A percentile compares a stretch with the other conserved stretches of the same genome.
phyloP scores from a whole-genome alignment of 306 rosid genomes.

The Lithocarpus polystachyus region DNA sequence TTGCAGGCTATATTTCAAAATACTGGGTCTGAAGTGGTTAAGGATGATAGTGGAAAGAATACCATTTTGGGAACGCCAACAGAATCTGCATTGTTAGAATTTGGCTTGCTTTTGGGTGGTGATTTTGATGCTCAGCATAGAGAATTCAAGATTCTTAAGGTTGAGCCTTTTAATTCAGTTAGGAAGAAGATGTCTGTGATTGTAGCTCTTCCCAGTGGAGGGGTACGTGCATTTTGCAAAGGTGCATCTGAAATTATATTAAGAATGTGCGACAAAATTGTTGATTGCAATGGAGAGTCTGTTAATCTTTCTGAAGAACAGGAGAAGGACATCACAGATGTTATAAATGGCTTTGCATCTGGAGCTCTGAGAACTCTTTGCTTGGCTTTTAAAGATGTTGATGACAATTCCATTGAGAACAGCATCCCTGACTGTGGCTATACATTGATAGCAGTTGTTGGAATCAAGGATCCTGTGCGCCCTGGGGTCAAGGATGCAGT shows the following conservation, averaged over 20 bases:
- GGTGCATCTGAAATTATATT: slow-evolving; percentile 94
- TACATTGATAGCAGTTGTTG: slow-evolving; percentile 74
- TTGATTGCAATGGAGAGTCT: slow-evolving; percentile 59
- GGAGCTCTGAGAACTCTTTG: slow-evolving; percentile 95
- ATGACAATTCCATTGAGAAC: slow-evolving; percentile 22
- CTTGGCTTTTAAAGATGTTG: slow-evolving; percentile 69
- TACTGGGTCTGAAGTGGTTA: slow-evolving; percentile 72
- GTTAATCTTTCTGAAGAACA: slow-evolving; percentile 50
- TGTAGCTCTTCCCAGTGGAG: slow-evolving; percentile 60
- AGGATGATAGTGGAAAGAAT: slow-evolving; percentile 57
- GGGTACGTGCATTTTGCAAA: slow-evolving; percentile 76
- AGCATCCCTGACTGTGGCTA: slow-evolving; percentile 63
- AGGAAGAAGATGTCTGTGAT: slow-evolving; percentile 95
- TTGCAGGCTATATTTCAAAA: slow-evolving; percentile 79
- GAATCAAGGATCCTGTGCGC: slow-evolving; percentile 96
- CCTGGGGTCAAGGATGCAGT: slow-evolving; percentile 88
- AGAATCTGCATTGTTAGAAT: slow-evolving; percentile 77
- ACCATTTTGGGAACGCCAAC: slow-evolving; percentile 84
- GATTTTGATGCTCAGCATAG: slow-evolving; percentile 50
- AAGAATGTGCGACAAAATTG: slow-evolving; percentile 58
- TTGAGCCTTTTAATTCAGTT: slow-evolving; percentile 90
- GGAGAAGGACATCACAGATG: slow-evolving; percentile 35
- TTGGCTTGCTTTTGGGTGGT: slow-evolving; percentile 76
- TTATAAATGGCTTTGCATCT: slow-evolving; percentile 72
- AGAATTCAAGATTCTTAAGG: slow-evolving; percentile 53